Evolutionary conservation across 805 yeast species (phyloP), one percentile per base, ranked within the genome.

Genomic region (Metschnikowia sp.): DNA sequence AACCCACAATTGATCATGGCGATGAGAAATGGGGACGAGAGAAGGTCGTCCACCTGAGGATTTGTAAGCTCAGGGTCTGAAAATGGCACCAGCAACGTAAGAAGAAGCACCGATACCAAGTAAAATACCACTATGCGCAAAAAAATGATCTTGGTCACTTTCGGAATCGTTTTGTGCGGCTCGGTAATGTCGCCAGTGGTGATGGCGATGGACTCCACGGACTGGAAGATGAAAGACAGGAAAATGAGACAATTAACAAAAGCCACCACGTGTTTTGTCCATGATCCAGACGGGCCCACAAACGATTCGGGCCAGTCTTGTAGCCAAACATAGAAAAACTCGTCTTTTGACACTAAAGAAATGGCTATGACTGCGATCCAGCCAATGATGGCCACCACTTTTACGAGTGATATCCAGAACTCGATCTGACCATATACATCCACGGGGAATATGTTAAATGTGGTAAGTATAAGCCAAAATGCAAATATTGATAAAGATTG

Each of bases 1-100:
- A 53, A 36, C 9, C 61, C 62, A 6, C 50, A 45, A 31, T 54
- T 56, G 39, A 44, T 36, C 31, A 61, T 48, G 7, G 62, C 62
- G 19, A 62, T 49, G n/a, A 61, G 33, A 47, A 62, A 62, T 3
- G 66, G 65, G 9, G 63, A 59, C 35, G 61, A 52, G 13, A 59
- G 45, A 13, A 55, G 51, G 41, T 54, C 45, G 28, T 44, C 42
- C 15, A 45, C 37, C 32, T 29, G 40, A 15, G 52, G 53, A 15
- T 39, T 38, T 11, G 32, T 28, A 10, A 60, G 53, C 8, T 36
- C 39, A 0, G 47, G 33, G 41, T 56, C 53, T 8, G 41, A 42
- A 38, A 30, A 46, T 2, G 54, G 54, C 28, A 56, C 42, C 49
- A 48, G 44, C 19, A 55, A 44, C 9, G 58, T 44, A n/a, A 56